phyloP scores from a whole-genome alignment of 441 rosid species.

The Syzygium syzygioides region DNA sequence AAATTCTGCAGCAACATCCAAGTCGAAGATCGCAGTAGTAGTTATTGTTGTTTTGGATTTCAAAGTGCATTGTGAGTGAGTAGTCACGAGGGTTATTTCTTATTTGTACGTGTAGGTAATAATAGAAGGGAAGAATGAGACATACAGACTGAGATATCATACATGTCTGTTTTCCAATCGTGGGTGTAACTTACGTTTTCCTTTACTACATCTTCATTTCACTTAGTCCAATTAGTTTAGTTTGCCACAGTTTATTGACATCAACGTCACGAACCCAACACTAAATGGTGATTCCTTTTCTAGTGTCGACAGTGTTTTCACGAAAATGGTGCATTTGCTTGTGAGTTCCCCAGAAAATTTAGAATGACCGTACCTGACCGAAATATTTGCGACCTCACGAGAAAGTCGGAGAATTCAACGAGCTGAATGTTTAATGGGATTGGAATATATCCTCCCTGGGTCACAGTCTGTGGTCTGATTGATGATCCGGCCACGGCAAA shows the following conservation, averaged over 20 bases:
- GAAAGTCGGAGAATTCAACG: slow-evolving; percentile 4
- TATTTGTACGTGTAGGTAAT: neutral
- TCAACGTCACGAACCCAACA: neutral
- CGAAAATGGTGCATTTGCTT: neutral
- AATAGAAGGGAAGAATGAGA: neutral
- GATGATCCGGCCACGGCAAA: slow-evolving; percentile 7
- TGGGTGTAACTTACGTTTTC: neutral
- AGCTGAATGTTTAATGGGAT: slow-evolving; percentile 5
- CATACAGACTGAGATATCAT: neutral
- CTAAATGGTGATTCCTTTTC: neutral
- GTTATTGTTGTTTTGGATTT: neutral
- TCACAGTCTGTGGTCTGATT: slow-evolving; percentile 1
- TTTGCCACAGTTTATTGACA: neutral
- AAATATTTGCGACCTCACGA: neutral
- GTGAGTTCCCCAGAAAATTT: neutral
- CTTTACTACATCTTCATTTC: neutral
- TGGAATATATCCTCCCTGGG: slow-evolving; percentile 7
- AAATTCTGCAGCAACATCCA: neutral
- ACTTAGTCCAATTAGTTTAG: neutral
- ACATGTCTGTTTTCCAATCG: neutral
- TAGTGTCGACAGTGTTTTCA: neutral
- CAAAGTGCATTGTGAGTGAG: neutral
- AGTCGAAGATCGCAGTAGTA: neutral
- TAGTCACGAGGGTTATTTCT: neutral
- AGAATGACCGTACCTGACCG: neutral